Conservation (phyloP, 1,284 basidiomycete species). For the Peniophora sp. region DNA sequence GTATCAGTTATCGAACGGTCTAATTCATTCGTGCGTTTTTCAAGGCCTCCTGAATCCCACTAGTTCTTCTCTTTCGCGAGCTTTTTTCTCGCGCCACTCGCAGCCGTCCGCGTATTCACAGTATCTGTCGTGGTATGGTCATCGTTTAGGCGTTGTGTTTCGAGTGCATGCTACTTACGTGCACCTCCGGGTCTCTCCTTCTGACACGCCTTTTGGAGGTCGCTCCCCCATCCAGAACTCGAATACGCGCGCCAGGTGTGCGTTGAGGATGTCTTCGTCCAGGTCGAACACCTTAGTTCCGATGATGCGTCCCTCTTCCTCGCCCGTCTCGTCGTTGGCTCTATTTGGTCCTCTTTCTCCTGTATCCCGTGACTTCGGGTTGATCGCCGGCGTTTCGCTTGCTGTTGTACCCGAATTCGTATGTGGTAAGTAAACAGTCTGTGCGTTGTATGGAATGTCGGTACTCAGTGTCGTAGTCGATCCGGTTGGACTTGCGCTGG, state of each 20-base stretch:
- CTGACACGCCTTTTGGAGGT: conserved; percentile 57
- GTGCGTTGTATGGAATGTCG: too few species aligned
- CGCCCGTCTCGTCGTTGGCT: conserved; percentile 13
- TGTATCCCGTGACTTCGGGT: background rate
- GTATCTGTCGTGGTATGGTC: conserved; percentile 33
- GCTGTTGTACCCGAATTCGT: too few species aligned
- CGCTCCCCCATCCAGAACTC: conserved; percentile 72
- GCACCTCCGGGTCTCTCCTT: conserved; percentile 59
- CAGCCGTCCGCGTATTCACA: conserved; percentile 78
- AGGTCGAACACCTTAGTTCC: conserved; percentile 59
- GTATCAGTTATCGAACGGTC: too few species aligned
- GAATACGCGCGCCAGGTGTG: conserved; percentile 49
- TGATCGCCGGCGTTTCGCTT: too few species aligned
- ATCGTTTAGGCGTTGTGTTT: conserved; percentile 1
- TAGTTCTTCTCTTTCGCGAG: conserved; percentile 27
- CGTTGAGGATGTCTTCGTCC: conserved; percentile 47
- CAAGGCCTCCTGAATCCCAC: background rate
- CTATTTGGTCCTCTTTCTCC: background rate
- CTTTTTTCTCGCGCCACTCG: conserved; percentile 77
- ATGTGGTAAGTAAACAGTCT: too few species aligned
- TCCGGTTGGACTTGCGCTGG: too few species aligned
- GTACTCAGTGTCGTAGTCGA: too few species aligned
- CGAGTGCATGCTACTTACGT: conserved; percentile 36
- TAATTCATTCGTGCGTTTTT: too few species aligned
- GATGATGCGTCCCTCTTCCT: conserved; percentile 37